Conservation (phyloP, 257 asterid species). For the Salvia hispanica region DNA sequence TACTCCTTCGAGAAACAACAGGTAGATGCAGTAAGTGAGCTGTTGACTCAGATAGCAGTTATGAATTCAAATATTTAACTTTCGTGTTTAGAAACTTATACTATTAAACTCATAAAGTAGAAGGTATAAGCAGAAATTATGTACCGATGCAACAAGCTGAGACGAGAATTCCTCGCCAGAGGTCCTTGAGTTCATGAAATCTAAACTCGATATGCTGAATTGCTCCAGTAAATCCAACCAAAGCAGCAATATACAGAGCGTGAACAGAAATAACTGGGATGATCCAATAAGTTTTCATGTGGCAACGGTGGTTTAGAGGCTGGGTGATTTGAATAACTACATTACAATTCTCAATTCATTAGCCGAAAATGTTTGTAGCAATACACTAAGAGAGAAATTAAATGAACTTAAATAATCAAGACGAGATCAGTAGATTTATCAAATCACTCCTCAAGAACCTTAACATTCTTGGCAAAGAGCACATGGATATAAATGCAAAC, state of each 20-base stretch:
- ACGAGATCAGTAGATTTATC: constrained; percentile 11
- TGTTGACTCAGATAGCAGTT: not conserved
- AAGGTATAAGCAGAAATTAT: constrained; percentile 20
- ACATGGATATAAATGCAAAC: not conserved
- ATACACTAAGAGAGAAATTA: not conserved
- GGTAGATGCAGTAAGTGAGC: constrained; percentile 18
- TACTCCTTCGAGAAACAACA: constrained; percentile 46
- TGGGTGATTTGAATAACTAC: constrained; percentile 63
- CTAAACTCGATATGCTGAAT: constrained; percentile 76
- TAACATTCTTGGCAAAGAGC: not conserved
- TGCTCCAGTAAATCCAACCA: constrained; percentile 73
- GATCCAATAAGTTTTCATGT: constrained; percentile 69
- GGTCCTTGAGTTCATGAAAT: constrained; percentile 84
- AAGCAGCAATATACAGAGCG: constrained; percentile 62
- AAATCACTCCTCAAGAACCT: not conserved
- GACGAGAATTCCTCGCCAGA: constrained; percentile 80
- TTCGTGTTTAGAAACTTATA: too few relatives aligned
- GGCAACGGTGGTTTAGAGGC: constrained; percentile 81
- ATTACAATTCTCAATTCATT: constrained; percentile 27
- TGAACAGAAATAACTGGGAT: constrained; percentile 66
- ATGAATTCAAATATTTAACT: too few relatives aligned
- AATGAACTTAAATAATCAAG: not conserved
- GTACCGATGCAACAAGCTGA: constrained; percentile 68
- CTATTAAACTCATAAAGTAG: not conserved
- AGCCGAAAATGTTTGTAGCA: constrained; percentile 9